Evolutionary conservation across 73 alveolate genomes (phyloP), one percentile per base, ranked within the genome.

Genomic region (Tetrahymena elliotti): DNA sequence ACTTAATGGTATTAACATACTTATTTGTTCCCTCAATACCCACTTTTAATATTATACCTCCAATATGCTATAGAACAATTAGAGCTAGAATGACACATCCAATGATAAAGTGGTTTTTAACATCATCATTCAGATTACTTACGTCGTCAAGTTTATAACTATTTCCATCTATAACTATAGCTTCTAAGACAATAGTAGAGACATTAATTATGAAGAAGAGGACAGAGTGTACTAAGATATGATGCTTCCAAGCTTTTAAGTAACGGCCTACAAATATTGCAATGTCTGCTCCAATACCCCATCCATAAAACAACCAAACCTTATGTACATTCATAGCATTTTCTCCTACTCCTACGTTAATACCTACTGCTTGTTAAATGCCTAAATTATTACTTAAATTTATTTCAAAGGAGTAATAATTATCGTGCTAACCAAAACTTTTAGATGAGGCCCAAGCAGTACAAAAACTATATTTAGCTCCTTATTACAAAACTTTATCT

Each of bases 251-350:
- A 24, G 92, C 52, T 88, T 94, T 94, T 33, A 84, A 82, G 92
- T 84, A 94, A 13, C 96, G 93, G 27, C 95, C 96, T 27, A 94
- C 83, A 20, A 94, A 40, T 12, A 94, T 84, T 7, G 93, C 96
- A 31, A 94, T 38, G 34, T 94, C 96, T 5, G 96, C 96, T 22
- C 84, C 95, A 20, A 94, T 84, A 16, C 96, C 96, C 96, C 96
- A 94, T 41, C 92, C 95, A 33, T 84, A 33, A 31, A 94, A 94
- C 37, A 94, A 52, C 35, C 93, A 54, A 22, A 84, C 38, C 27
- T 94, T 94, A 94, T 94, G 96, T 1, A 41, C 93, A 84, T 94
- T 52, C 24, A 54, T 39, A 31, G 33, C 88, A 68, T n/a, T 31
- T 24, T 68, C 88, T 68, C 38, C 34, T n/a, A 38, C 82, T 37